phyloP scores from a whole-genome alignment of 352 stramenopile species.

The Phytopythium litorale region DNA sequence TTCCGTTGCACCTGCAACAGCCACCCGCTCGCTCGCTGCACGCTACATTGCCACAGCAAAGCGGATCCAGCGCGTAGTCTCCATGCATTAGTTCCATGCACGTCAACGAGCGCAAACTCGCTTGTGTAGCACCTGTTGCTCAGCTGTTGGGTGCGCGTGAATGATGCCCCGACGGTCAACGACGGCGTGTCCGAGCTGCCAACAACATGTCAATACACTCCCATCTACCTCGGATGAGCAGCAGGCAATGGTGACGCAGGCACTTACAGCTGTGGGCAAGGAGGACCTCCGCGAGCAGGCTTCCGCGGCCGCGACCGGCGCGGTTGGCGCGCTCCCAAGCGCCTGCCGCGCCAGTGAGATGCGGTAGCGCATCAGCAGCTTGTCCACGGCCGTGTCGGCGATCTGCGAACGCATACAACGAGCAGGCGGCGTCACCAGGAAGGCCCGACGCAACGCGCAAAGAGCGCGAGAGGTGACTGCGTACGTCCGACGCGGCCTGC shows the following conservation, averaged over 20 bases:
- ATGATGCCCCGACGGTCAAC: conserved; percentile 39
- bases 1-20: background rate
- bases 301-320: conserved; percentile 29
- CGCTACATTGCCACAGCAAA: conserved; percentile 14
- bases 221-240: background rate
- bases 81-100: background rate
- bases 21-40: conserved; percentile 6
- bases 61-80: background rate
- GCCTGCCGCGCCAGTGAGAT: conserved; percentile 38
- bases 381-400: conserved; percentile 54
- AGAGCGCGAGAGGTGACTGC: background rate
- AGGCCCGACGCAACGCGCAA: background rate
- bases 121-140: conserved; percentile 23
- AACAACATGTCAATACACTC: background rate
- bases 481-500: conserved; percentile 31
- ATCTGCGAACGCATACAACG: conserved; percentile 14
- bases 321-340: conserved; percentile 20
- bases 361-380: conserved; percentile 57
- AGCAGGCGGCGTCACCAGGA: background rate
- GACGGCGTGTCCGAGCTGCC: conserved; percentile 33
- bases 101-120: background rate
- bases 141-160: conserved; percentile 22
- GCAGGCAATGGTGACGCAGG: background rate
- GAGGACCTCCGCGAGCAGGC: conserved; percentile 34
- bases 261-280: conserved; percentile 31